Evolutionary conservation across 306 rosid genomes (phyloP), one percentile per base, ranked within the genome.

Genomic region (Myrica gale): DNA sequence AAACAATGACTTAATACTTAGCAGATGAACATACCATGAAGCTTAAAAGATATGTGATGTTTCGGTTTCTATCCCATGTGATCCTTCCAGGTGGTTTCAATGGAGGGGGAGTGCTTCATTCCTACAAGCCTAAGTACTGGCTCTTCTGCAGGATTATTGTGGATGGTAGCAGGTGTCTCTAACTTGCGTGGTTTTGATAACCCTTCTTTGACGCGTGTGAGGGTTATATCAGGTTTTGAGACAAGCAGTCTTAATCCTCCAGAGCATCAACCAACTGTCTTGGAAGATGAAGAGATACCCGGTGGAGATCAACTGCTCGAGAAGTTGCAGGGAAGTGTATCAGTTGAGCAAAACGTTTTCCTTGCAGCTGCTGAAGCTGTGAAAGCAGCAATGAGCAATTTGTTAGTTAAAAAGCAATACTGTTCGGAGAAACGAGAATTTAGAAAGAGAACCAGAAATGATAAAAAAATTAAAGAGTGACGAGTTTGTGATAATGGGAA

Each of bases 101-200:
- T 89, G 76, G 71, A 62, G n/a, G 93, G 83, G 55, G 97, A 89
- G 63, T 86, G 88, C 39, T 95, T 87, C 82, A 81, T 92, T 69
- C 97, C 99, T 9, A 95, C 99, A 32, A 82, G 93, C 88, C 52
- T 92, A 75, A 87, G 84, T 12, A 78, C 63, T 71, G 73, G 82
- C 85, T 60, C 75, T 17, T 68, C 88, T 54, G 61, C 88, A 0
- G 83, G 92, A 73, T 65, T 82, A 26, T 81, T 95, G 83, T 92
- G 99, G 99, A 88, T 92, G 90, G 86, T 95, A 62, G 85, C 90
- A 0, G 99, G 97, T 82, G 90, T 89, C 75, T 92, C 97, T 68
- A 82, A 77, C 78, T 77, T 90, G 74, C 91, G 75, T 68, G 91
- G 84, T 78, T 73, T 67, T 54, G 77, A 78, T 21, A 23, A 68